These are phyloP conservation scores for Cenococcum geophilum DNA, from an alignment of 495 filamentous ascomycete species.

Conservation along the genomic window DNA sequence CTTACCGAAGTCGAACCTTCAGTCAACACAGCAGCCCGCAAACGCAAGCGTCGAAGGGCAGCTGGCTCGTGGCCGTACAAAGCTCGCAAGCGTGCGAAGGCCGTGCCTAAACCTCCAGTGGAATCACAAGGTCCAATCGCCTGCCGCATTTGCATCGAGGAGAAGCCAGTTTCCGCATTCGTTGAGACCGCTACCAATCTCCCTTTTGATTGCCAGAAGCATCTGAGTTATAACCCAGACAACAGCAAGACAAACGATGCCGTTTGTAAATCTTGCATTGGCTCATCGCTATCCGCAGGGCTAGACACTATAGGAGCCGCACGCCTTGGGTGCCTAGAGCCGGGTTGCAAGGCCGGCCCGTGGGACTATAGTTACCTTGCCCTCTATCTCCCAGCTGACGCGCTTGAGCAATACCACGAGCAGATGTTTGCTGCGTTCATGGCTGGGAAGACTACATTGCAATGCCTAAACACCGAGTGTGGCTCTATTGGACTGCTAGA, in stretches of 20 bases:
- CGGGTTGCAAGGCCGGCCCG: background rate
- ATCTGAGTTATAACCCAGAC: background rate
- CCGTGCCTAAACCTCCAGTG: background rate
- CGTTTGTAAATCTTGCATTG: constrained; percentile 9
- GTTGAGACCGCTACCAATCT: background rate
- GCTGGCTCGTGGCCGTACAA: background rate
- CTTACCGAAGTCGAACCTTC: background rate
- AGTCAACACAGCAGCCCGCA: background rate
- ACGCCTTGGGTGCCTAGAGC: background rate
- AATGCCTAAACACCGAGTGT: constrained; percentile 3
- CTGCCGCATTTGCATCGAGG: constrained; percentile 12
- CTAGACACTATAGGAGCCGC: constrained; percentile 1
- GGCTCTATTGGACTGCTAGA: background rate
- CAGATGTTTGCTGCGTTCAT: constrained; percentile 2
- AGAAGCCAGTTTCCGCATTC: constrained; percentile 3
- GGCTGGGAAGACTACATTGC: background rate
- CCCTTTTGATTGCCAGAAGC: background rate
- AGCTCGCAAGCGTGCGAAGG: constrained; percentile 3
- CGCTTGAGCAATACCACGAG: constrained; percentile 6
- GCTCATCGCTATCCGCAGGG: background rate
- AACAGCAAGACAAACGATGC: background rate
- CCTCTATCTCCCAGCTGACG: background rate
- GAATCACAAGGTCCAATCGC: background rate
- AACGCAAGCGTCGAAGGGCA: constrained; percentile 3
- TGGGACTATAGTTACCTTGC: constrained; percentile 1